Evolutionary conservation across 1,284 basidiomycete species (phyloP).

Genomic region (Tausonia pullulans): DNA sequence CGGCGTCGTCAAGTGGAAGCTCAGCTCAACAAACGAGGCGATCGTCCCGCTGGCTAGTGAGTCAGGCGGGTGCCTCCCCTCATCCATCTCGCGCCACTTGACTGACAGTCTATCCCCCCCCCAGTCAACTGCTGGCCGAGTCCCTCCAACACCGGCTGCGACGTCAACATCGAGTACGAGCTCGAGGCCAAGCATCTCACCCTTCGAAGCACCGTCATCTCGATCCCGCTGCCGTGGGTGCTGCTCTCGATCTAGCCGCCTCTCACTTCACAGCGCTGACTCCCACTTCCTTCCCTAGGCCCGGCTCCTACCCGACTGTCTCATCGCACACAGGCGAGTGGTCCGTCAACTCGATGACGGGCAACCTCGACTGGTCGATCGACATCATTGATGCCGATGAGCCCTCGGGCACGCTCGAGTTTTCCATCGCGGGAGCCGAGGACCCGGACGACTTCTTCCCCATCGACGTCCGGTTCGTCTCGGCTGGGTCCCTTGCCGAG

Average conservation of each 20-base stretch:
- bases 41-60: conserved; percentile 79
- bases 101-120: too few relatives aligned
- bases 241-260: neutral
- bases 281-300: conserved; percentile 34
- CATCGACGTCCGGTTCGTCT: conserved; percentile 70
- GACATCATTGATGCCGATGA: conserved; percentile 39
- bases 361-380: conserved; percentile 75
- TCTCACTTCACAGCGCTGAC: neutral
- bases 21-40: conserved; percentile 81
- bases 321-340: conserved; percentile 61
- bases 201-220: conserved; percentile 74
- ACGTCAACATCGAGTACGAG: conserved; percentile 95
- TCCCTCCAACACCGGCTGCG: conserved; percentile 73
- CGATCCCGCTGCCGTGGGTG: conserved; percentile 80
- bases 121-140: conserved; percentile 94
- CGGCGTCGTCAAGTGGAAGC: conserved; percentile 85
- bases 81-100: neutral
- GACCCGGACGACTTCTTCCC: conserved; percentile 86
- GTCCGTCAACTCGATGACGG: conserved; percentile 63
- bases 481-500: conserved; percentile 55
- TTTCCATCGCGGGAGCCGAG: conserved; percentile 65
- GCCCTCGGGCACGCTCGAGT: conserved; percentile 71
- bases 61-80: conserved; percentile 28
- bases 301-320: conserved; percentile 75
- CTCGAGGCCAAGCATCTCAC: conserved; percentile 72